phyloP scores from a whole-genome alignment of 2,329 filamentous ascomycete genomes.

The Rugonectria rugulosa region DNA sequence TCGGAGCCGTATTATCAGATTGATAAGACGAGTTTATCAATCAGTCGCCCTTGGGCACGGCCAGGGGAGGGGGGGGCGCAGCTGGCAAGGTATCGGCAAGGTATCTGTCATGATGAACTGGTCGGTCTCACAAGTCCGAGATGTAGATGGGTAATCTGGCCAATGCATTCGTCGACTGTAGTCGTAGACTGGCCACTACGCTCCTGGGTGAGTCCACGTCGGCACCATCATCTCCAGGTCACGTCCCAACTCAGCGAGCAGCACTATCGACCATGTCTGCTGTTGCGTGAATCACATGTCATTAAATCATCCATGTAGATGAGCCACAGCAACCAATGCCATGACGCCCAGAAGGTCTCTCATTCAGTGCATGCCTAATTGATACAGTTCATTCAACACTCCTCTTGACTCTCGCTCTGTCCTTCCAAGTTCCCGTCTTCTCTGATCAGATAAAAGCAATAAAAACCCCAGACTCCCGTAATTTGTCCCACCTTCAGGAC shows the following conservation, averaged over 20 bases:
- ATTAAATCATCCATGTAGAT: no score
- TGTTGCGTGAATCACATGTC: no score
- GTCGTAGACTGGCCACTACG: neutral
- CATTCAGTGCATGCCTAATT: constrained; percentile 21
- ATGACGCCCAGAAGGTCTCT: constrained; percentile 20
- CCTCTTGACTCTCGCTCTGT: constrained; percentile 16
- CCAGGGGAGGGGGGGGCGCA: neutral
- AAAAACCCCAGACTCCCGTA: constrained; percentile 38
- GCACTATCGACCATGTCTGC: no score
- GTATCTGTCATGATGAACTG: no score
- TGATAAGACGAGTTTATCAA: neutral
- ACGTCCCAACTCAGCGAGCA: neutral
- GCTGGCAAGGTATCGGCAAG: neutral
- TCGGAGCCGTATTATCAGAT: neutral
- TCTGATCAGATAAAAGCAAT: constrained; percentile 26
- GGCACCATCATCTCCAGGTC: neutral
- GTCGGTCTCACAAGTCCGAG: no score
- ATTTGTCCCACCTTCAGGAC: constrained; percentile 24
- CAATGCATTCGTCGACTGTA: neutral
- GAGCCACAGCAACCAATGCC: neutral
- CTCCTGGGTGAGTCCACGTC: neutral
- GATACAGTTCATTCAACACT: constrained; percentile 25
- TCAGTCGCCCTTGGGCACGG: neutral
- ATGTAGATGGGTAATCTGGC: no score
- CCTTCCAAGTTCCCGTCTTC: neutral